Conservation (phyloP, 2,329 filamentous ascomycete genomes). For the Esteya vermicola region DNA sequence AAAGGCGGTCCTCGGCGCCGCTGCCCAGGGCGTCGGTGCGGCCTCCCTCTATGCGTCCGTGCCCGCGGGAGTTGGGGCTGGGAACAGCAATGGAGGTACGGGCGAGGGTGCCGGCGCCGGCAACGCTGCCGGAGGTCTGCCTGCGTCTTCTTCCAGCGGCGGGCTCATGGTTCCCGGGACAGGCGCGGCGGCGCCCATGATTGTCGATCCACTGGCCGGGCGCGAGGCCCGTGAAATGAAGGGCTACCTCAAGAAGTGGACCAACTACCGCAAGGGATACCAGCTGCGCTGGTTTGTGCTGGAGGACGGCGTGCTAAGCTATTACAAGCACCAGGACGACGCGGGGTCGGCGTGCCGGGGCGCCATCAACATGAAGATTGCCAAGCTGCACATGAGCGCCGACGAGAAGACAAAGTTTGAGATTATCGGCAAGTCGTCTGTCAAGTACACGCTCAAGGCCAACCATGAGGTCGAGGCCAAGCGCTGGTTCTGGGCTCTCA, state of each 20-base stretch:
- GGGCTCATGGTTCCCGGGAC: background rate
- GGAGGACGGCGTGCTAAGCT: conserved; percentile 92
- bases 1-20: conserved; percentile 80
- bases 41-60: conserved; percentile 3
- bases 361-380: conserved; percentile 98
- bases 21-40: conserved; percentile 35
- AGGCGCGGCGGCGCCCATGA: background rate
- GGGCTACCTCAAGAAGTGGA: conserved; percentile 98
- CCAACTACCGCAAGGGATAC: conserved; percentile 94
- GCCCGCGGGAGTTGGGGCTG: no score
- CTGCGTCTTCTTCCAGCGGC: background rate
- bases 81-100: background rate
- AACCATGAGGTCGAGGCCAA: conserved; percentile 98
- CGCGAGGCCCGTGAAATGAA: conserved; percentile 95
- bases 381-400: conserved; percentile 84
- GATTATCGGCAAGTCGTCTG: conserved; percentile 93
- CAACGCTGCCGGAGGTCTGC: no score
- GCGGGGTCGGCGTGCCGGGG: conserved; percentile 90
- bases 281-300: conserved; percentile 96
- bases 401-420: conserved; percentile 98
- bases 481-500: conserved; percentile 96
- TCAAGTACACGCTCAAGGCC: conserved; percentile 95
- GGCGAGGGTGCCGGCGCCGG: background rate
- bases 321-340: conserved; percentile 98
- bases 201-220: conserved; percentile 45